phyloP scores from a whole-genome alignment of 192 early-diverging fungal genomes.

The Cetraspora pellucida region DNA sequence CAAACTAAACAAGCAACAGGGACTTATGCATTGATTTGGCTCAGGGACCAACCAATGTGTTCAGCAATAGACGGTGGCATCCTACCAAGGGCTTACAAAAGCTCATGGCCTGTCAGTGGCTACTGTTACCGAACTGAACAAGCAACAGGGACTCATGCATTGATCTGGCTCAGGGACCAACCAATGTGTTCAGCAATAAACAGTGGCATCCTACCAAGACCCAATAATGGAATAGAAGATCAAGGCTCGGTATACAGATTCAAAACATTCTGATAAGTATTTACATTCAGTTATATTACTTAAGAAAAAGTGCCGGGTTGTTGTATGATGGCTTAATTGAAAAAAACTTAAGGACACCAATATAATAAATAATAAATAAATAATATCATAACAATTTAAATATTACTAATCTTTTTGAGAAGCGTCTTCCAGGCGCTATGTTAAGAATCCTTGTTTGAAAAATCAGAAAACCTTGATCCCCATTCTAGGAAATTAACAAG shows the following conservation, averaged over 20 bases:
- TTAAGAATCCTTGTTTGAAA: not conserved
- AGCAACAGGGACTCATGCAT: not conserved
- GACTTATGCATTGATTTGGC: not conserved
- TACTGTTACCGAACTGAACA: conserved; percentile 19
- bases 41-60: conserved; percentile 16
- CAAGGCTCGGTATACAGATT: conserved; percentile 14
- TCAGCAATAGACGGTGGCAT: conserved; percentile 23
- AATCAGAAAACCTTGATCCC: conserved; percentile 12
- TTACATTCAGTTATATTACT: conserved; percentile 9
- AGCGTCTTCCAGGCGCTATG: not conserved
- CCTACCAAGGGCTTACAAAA: conserved; percentile 10
- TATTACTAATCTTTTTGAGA: not conserved
- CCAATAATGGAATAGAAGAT: not conserved
- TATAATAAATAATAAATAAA: conserved; percentile 1
- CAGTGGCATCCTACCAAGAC: conserved; percentile 7
- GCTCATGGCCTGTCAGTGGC: conserved; percentile 7
- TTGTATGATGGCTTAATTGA: conserved; percentile 10
- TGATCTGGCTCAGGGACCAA: conserved; percentile 21
- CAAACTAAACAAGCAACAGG: conserved; percentile 20
- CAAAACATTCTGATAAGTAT: not conserved
- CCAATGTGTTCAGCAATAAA: conserved; percentile 24
- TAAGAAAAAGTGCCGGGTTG: too few species aligned
- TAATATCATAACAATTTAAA: conserved; percentile 20
- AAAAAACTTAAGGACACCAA: not conserved
- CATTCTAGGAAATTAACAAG: conserved; percentile 14